Evolutionary conservation across 2,329 filamentous ascomycete genomes (phyloP), one percentile per base, ranked within the genome.

Genomic region (Penicillium sp.): DNA sequence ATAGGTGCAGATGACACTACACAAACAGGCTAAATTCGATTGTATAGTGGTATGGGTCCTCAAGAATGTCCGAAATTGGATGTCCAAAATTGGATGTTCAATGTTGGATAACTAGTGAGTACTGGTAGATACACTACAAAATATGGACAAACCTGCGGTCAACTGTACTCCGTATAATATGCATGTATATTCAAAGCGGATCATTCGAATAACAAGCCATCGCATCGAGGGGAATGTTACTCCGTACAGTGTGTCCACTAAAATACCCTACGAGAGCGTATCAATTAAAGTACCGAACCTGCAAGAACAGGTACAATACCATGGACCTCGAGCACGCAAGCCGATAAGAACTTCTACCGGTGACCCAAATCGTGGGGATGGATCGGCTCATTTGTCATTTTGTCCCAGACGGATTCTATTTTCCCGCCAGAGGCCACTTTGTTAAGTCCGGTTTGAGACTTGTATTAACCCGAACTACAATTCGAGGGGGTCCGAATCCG

Each of bases 311-410:
- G 35, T 53, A 53, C 45, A 38, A 45, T 59, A 59, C 49, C 51
- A 39, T 8, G 32, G 37, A 48, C 24, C n/a, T 50, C n/a, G 20
- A 57, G 38, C 48, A 55, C 47, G 50, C 53, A 55, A 55, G 40
- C 55, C 46, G 55, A 61, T 61, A 54, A 61, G 57, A 51, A 35
- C 20, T 40, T 51, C 56, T 61, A 49, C 61, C 68, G 67, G 66
- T 69, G 66, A 69, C 64, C 63, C 57, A 62, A 66, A 64, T 63
- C 66, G 65, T 70, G 68, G 68, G 61, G 69, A 62, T 66, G 52
- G 68, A 71, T 71, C 69, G 65, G 68, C 69, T 53, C 53, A 68
- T 71, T 72, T 71, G 68, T 71, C 69, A 71, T 68, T 60, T 61
- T 47, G 14, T 53, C 58, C 59, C 61, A 64, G 65, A 65, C 70